Evolutionary conservation across 352 stramenopile genomes (phyloP).

Genomic region (Phytopythium oedochilum): DNA sequence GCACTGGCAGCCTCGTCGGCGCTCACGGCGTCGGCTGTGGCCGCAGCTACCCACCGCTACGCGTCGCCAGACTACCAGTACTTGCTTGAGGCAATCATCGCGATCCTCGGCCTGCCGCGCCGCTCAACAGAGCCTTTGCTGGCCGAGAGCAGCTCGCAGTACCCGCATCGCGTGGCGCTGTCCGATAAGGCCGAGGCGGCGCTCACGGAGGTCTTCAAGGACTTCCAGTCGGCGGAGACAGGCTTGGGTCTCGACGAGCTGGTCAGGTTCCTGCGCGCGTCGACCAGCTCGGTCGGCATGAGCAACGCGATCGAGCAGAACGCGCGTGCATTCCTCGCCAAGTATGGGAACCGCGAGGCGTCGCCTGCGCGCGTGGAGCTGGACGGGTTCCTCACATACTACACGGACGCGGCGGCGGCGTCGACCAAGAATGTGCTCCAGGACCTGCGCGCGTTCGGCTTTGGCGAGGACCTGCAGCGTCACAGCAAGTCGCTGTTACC

Average conservation of each 20-base stretch:
- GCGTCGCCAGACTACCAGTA: slow-evolving; percentile 86
- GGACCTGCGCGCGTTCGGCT: slow-evolving; percentile 76
- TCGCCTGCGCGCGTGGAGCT: slow-evolving; percentile 45
- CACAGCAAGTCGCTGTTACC: slow-evolving; percentile 24
- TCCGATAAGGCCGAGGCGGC: slow-evolving; percentile 71
- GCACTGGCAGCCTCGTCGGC: slow-evolving; percentile 26
- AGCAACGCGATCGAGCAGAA: slow-evolving; percentile 61
- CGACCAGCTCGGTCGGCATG: slow-evolving; percentile 46
- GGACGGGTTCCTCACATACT: slow-evolving; percentile 78
- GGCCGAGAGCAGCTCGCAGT: slow-evolving; percentile 59
- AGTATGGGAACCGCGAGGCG: slow-evolving; percentile 54
- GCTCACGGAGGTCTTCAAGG: slow-evolving; percentile 71
- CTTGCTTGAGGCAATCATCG: slow-evolving; percentile 83
- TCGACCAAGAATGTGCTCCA: slow-evolving; percentile 77
- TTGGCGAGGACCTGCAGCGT: slow-evolving; percentile 75
- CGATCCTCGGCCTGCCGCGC: slow-evolving; percentile 71
- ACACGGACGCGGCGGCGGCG: slow-evolving; percentile 69
- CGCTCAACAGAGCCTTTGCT: slow-evolving; percentile 61
- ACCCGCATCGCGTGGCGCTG: slow-evolving; percentile 60
- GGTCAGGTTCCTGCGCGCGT: slow-evolving; percentile 63
- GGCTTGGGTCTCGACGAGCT: slow-evolving; percentile 56
- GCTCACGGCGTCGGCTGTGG: not conserved
- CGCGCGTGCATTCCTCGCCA: slow-evolving; percentile 52
- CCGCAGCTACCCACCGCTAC: slow-evolving; percentile 32
- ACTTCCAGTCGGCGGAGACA: slow-evolving; percentile 40